A percentile compares a stretch with the other conserved stretches of the same genome.
phyloP scores from a whole-genome alignment of 768 basidiomycete genomes.

The Punctularia strigosozonata region DNA sequence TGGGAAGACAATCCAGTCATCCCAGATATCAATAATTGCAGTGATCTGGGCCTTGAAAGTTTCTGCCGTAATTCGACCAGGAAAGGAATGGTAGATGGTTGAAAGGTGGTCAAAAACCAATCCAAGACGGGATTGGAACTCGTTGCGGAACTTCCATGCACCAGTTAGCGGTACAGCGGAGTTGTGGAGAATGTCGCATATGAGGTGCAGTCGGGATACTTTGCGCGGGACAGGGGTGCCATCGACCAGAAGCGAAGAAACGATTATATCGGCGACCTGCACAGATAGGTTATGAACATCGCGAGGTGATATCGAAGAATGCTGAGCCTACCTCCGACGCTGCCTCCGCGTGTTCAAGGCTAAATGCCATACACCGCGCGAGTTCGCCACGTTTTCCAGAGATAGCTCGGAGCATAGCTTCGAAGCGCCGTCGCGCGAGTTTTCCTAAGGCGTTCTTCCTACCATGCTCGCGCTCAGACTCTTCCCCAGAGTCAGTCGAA shows the following conservation, averaged over 20 bases:
- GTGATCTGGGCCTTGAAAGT: constrained; percentile 91
- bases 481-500: constrained; percentile 90
- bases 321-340: constrained; percentile 63
- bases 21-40: constrained; percentile 89
- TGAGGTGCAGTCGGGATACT: constrained; percentile 86
- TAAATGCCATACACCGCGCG: constrained; percentile 94
- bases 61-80: constrained; percentile 92
- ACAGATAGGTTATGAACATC: constrained; percentile 1
- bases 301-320: neutral
- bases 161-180: constrained; percentile 88
- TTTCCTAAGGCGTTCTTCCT: constrained; percentile 70
- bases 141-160: constrained; percentile 95
- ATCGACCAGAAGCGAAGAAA: constrained; percentile 79
- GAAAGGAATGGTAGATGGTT: constrained; percentile 90
- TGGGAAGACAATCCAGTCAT: constrained; percentile 95
- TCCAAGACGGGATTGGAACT: constrained; percentile 86
- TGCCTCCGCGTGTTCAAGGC: constrained; percentile 91
- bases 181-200: constrained; percentile 97
- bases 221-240: constrained; percentile 97
- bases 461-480: constrained; percentile 76
- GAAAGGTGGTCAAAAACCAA: constrained; percentile 93
- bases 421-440: constrained; percentile 74
- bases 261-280: constrained; percentile 84
- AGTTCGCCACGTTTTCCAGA: constrained; percentile 83
- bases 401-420: constrained; percentile 80